Evolutionary conservation across 2,329 filamentous ascomycete species (phyloP), one percentile per base, ranked within the genome.

Genomic region (Fusarium lyarnte): DNA sequence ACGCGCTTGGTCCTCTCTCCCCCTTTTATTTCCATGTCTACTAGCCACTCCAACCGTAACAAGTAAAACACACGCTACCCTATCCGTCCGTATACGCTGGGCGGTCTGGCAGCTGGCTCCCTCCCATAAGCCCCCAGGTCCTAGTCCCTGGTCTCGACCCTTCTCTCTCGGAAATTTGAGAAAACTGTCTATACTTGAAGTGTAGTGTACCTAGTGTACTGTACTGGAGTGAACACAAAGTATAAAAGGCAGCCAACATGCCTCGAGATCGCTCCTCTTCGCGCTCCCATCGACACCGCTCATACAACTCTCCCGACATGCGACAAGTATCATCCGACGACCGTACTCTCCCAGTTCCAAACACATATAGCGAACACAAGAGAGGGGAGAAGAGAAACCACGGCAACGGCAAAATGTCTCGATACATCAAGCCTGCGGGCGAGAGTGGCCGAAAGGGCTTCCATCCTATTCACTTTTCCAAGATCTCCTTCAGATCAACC

Each of bases 381-480:
- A 67, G 45, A 61, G 58, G 63, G 5, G 55, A 63, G 11, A 57
- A 57, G 25, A 63, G 65, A 25, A 23, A 43, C 8, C 16, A 19
- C 19, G 41, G 52, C 51, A 38, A 64, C n/a, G 60, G 72, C 52
- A 58, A 39, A 9, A 67, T 63, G 66, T 60, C 73, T 38, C 51
- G 58, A 27, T 66, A 67, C 31, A 70, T 80, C 60, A 78, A 77
- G 43, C 73, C 75, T 8, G 70, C 70, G 25, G 86, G 85, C 58
- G 84, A 87, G 74, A 85, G 83, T 74, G 85, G 85, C 17, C 82
- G 85, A 33, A 78, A 74, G 10, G 84, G 85, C 45, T 81, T 87
- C 61, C 80, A 85, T 53, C 84, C 84, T 5, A 72, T 79, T 68
- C 81, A 84, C 53, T 86, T 87, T 70, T 61, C 84, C 27, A 75